Evolutionary conservation across 108 stramenopile genomes (phyloP), one percentile per base, ranked within the genome.

Genomic region (Skeletonema menzelii): DNA sequence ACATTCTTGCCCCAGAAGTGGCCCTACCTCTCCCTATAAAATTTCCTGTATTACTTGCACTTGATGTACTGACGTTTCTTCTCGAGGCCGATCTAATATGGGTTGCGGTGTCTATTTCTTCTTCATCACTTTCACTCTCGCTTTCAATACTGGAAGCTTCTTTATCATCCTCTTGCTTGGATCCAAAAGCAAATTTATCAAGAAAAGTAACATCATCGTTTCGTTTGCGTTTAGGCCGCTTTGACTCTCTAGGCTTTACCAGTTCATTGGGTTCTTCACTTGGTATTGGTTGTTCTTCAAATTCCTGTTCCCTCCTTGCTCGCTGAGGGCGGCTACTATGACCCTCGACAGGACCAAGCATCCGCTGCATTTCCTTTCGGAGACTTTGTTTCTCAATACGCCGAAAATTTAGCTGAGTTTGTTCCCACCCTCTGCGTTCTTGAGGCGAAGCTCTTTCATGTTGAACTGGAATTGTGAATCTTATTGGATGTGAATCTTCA

Each of bases 351-450:
- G 59, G 28, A 24, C 65, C 44, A n/a, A 79, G 70, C 19, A 79
- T 22, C 24, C 61, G 60, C 22, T 67, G 44, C 20, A 72, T 31
- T 31, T 72, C 71, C 30, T 72, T 47, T 27, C 37, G 60, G 17
- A 67, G 49, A 59, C 69, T 58, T 12, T 44, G 31, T 60, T 69
- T 79, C 17, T 72, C 49, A 56, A 67, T 63, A 20, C 71, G 47
- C 4, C 67, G 58, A 63, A 72, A 79, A 37, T 30, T 72, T 5
- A 79, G 37, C 19, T 55, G 71, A 65, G 44, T 68, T 58, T 79
- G 78, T 15, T 79, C 70, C 78, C 78, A 79, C 31, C 32, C 27
- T 58, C 67, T 63, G 22, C 63, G 67, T 13, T 79, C 78, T 42
- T 63, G 40, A 20, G 53, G 63, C 27, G 40, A 60, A 19, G 59